phyloP scores from a whole-genome alignment of 2,329 filamentous ascomycete species.

The Aspergillus persii region DNA sequence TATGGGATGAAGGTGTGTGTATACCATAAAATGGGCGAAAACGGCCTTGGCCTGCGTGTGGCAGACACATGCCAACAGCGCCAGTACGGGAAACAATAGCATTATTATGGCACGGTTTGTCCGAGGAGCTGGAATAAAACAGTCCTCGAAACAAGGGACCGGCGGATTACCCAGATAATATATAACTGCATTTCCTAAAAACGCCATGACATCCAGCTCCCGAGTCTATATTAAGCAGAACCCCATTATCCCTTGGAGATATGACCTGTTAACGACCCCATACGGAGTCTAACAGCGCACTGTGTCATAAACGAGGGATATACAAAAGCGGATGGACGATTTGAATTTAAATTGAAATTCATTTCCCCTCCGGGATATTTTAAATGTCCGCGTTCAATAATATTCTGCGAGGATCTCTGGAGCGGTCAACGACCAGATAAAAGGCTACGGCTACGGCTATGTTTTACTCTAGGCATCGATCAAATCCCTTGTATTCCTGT shows the following conservation, averaged over 20 bases:
- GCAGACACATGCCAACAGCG: conserved; percentile 1
- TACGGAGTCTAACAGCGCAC: not conserved
- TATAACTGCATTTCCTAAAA: not conserved
- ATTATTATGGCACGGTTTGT: not conserved
- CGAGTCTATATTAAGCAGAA: not conserved
- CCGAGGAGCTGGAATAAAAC: not conserved
- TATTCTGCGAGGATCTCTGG: not conserved
- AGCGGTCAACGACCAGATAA: not conserved
- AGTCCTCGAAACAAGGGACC: not conserved
- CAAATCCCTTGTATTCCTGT: not conserved
- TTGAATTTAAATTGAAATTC: not conserved
- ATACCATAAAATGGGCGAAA: conserved; percentile 37
- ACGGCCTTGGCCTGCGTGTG: conserved; percentile 23
- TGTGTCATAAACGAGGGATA: not conserved
- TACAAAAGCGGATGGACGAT: not conserved
- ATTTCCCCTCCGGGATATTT: not conserved
- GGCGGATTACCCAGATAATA: not conserved
- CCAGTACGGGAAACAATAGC: conserved; percentile 1
- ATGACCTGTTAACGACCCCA: not conserved
- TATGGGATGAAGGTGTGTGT: not conserved
- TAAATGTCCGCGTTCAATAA: not conserved
- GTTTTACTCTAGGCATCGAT: not conserved
- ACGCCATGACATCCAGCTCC: not conserved
- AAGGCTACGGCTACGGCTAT: not conserved
- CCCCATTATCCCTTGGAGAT: not conserved